Conservation (phyloP, 78 protist species). For the Protostelium mycophagum region DNA sequence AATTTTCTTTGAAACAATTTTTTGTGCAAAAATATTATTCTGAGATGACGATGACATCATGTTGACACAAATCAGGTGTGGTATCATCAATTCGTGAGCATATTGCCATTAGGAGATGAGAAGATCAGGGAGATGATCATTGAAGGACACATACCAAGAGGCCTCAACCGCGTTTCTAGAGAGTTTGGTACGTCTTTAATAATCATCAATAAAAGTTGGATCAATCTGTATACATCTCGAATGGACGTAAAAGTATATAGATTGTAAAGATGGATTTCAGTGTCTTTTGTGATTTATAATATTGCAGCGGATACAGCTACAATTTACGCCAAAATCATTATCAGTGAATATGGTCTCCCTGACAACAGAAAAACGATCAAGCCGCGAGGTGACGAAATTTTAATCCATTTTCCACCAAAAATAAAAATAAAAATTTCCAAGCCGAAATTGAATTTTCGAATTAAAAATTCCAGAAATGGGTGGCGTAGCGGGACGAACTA, state of each 20-base stretch:
- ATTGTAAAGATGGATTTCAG: no score
- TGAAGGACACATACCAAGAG: not conserved
- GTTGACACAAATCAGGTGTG: not conserved
- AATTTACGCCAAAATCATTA: slow-evolving; percentile 58
- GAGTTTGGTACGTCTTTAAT: not conserved
- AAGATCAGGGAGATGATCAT: not conserved
- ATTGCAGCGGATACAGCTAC: slow-evolving; percentile 41
- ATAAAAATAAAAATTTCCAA: no score
- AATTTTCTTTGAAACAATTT: no score
- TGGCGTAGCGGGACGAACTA: not conserved
- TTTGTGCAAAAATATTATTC: no score
- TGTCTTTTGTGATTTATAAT: not conserved
- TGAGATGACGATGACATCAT: not conserved
- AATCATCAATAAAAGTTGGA: no score
- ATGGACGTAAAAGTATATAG: no score
- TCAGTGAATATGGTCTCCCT: slow-evolving; percentile 49
- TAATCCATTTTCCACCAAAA: not conserved
- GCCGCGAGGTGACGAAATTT: slow-evolving; percentile 16
- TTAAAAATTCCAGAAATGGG: not conserved
- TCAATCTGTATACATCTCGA: no score
- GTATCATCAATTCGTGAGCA: not conserved
- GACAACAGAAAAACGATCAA: slow-evolving; percentile 61
- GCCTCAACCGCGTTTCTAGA: not conserved
- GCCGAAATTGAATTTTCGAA: not conserved
- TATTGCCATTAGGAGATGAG: not conserved